phyloP scores from a whole-genome alignment of 2,329 filamentous ascomycete genomes.

The Aspergillus versicolor region DNA sequence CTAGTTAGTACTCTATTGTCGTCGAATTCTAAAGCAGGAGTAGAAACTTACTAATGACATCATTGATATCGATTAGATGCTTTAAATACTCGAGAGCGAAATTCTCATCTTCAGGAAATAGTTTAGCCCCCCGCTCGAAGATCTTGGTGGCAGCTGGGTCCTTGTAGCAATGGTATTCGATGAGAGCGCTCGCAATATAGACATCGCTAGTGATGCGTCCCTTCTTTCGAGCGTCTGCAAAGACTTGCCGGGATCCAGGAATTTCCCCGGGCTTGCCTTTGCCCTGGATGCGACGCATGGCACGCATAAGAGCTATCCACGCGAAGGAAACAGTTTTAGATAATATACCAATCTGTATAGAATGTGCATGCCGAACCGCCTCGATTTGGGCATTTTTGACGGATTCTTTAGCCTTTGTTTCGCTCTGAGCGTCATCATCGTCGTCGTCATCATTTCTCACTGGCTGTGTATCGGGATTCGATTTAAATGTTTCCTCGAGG shows the following conservation, averaged over 20 bases:
- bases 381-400: constrained; percentile 57
- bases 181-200: constrained; percentile 87
- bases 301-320: constrained; percentile 92
- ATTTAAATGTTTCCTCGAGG: constrained; percentile 54
- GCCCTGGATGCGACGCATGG: constrained; percentile 91
- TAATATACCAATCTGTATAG: constrained; percentile 70
- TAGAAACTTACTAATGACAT: constrained; percentile 76
- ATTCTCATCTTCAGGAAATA: constrained; percentile 90
- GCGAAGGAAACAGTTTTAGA: constrained; percentile 85
- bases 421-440: constrained; percentile 54
- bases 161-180: constrained; percentile 95
- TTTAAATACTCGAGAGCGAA: constrained; percentile 97
- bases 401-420: constrained; percentile 51
- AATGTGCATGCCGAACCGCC: constrained; percentile 63
- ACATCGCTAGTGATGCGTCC: constrained; percentile 91
- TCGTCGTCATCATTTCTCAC: constrained; percentile 53
- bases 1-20: constrained; percentile 14
- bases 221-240: constrained; percentile 80
- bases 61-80: constrained; percentile 86
- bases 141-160: constrained; percentile 91
- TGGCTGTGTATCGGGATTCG: constrained; percentile 40
- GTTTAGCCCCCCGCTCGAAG: constrained; percentile 86
- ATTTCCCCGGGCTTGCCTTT: constrained; percentile 68
- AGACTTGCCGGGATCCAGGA: constrained; percentile 79
- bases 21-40: background rate